Evolutionary conservation across 768 basidiomycete species (phyloP), one percentile per base, ranked within the genome.

Genomic region (Mycena albidolilacea): DNA sequence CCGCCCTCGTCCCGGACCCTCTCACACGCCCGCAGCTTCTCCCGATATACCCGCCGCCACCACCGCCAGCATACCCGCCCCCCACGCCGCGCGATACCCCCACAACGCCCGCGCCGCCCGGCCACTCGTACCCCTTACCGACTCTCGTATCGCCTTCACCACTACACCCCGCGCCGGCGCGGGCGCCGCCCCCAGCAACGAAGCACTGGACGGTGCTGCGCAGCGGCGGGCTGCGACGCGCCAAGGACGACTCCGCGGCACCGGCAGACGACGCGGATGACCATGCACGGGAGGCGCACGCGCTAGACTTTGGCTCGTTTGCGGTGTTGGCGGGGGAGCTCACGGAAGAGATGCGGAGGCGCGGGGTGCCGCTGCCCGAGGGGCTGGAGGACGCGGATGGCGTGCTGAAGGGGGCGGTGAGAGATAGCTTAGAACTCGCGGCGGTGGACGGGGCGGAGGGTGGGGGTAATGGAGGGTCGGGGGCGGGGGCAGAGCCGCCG

Each of bases 161-260:
- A 4, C 52, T 67, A 11, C 48, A 75, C 54, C 50, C 66, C 9
- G 64, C 57, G 39, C 58, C 72, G 30, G 30, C 30, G 2, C 48
- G 64, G 12, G 17, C 44, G 7, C 65, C 65, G 0, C 59, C 71
- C 2, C 14, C 77, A 15, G 84, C 86, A 67, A 85, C 88, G 63
- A 86, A 87, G 12, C 90, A 93, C 77, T 94, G 93, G 92, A 85
- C 83, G 5, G 82, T 94, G 52, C 75, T 81, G 12, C 90, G 92
- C 30, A 90, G 87, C 69, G 81, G 86, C 0, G 82, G 85, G 1
- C 50, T 12, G 44, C 79, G 83, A 6, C 88, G 90, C 37, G 37
- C 39, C 15, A 39, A 41, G 14, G 71, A 72, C 37, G 72, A 73
- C 0, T 38, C 5, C 1, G 58, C 67, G 19, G 41, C 78, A 0